Evolutionary conservation across 73 alveolate species (phyloP), one percentile per base, ranked within the genome.

Genomic region (Blepharisma japonicum): DNA sequence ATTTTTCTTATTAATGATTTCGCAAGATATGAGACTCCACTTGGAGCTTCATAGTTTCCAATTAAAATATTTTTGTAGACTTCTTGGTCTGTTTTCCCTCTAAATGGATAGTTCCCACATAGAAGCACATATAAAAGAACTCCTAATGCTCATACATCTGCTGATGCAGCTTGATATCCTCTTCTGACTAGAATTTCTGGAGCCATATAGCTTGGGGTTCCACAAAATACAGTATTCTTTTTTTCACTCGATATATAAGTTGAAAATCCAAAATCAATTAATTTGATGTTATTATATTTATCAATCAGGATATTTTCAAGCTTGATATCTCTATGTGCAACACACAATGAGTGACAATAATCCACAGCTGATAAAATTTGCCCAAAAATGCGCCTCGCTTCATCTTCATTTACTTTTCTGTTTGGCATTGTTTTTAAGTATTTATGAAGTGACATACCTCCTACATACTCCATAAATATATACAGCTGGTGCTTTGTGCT

Each of bases 81-180:
- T 53, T 82, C 93, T 46, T 70, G 81, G 68, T 89, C 93, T 6
- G 88, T 86, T 20, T 83, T 81, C 4, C 90, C 96, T 78, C 83
- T 83, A 70, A 83, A 89, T 6, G 96, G 96, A 74, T 87, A 89
- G 67, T 68, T 68, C 1, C 96, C 96, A 71, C 94, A 82, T 20
- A 89, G 85, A 45, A 89, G 67, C 0, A 90, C 92, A 56, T 68
- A 89, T 42, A 89, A 79, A 6, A 89, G 61, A 2, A 89, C 89
- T 9, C 96, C 93, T n/a, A 85, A 66, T 6, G 96, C 96, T 91
- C 96, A 89, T 14, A 89, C 68, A 87, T 89, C 96, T 9, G 91
- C 93, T 27, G 92, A 89, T 8, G 93, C 91, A 14, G 94, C 96
- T 20, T 88, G 82, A 71, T 89, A 89, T 55, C 87, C 93, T 39